Evolutionary conservation across 2,329 filamentous ascomycete species (phyloP).

Genomic region (Teratosphaeria nubilosa): DNA sequence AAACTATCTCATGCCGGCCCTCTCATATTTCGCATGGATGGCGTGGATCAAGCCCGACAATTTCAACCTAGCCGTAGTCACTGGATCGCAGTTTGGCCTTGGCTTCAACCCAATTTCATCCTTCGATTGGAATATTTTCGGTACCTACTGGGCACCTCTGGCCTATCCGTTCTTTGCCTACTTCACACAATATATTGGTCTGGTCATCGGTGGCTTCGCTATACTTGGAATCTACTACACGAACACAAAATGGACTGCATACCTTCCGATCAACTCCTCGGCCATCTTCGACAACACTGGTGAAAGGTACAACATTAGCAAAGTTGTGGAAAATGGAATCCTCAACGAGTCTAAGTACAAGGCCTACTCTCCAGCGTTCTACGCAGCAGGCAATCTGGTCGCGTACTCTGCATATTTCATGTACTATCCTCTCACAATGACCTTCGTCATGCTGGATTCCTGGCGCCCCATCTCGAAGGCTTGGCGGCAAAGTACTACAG

Average conservation of each 20-base stretch:
- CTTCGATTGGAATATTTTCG: slow-evolving; percentile 61
- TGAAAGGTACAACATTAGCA: slow-evolving; percentile 67
- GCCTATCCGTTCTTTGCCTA: slow-evolving; percentile 69
- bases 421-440: slow-evolving; percentile 7
- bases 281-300: slow-evolving; percentile 79
- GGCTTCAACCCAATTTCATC: slow-evolving; percentile 68
- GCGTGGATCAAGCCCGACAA: slow-evolving; percentile 84
- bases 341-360: neutral
- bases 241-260: slow-evolving; percentile 69
- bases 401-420: slow-evolving; percentile 3
- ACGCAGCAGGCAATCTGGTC: slow-evolving; percentile 5
- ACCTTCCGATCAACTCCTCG: slow-evolving; percentile 76
- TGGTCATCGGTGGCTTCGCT: slow-evolving; percentile 52
- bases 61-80: slow-evolving; percentile 69
- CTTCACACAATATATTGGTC: slow-evolving; percentile 33
- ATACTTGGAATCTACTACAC: slow-evolving; percentile 54
- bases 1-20: slow-evolving; percentile 67
- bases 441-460: slow-evolving; percentile 6
- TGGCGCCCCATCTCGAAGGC: slow-evolving; percentile 1
- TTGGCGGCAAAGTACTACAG: neutral
- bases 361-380: slow-evolving; percentile 3
- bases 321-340: slow-evolving; percentile 45
- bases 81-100: slow-evolving; percentile 54
- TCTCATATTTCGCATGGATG: slow-evolving; percentile 81
- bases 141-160: slow-evolving; percentile 8